Conservation (phyloP, 768 basidiomycete species). For the Auriculariales sp. region DNA sequence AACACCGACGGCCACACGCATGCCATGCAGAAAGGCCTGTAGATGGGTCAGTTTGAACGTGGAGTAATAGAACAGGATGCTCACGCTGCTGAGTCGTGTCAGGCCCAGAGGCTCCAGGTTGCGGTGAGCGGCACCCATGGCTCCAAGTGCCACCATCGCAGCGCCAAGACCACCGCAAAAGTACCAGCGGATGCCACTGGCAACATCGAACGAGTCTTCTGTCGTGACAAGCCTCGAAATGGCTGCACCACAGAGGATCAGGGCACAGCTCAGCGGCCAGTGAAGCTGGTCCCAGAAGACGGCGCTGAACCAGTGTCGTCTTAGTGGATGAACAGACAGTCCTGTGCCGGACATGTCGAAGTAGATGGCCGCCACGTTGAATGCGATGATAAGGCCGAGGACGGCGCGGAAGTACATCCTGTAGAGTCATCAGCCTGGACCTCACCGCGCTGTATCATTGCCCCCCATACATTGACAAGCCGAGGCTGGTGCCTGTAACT, state of each 20-base stretch:
- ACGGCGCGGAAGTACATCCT: conserved; percentile 3
- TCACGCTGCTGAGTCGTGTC: not conserved
- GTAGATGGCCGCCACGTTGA: conserved; percentile 7
- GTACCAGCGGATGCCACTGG: conserved; percentile 9
- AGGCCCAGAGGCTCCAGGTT: conserved; percentile 5
- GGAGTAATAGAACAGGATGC: not conserved
- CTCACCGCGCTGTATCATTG: not conserved
- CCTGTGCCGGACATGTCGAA: conserved; percentile 2
- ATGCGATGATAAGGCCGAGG: conserved; percentile 6
- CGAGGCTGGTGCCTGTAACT: not conserved
- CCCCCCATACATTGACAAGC: not conserved
- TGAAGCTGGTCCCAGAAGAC: conserved; percentile 10
- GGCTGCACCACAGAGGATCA: conserved; percentile 14
- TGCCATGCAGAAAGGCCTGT: not conserved
- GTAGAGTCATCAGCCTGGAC: not conserved
- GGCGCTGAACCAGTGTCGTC: conserved; percentile 8
- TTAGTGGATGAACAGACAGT: conserved; percentile 5
- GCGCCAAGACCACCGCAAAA: conserved; percentile 14
- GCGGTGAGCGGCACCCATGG: conserved; percentile 11
- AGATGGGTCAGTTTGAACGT: not conserved
- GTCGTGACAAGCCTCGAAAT: conserved; percentile 8
- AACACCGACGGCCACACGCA: not conserved
- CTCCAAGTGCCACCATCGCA: conserved; percentile 9
- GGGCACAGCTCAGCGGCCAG: conserved; percentile 13
- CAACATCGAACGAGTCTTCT: conserved; percentile 9